Percentiles rank a stretch among this genome's conserved stretches.
These are phyloP conservation scores for Prunus fruticosa DNA, from an alignment of 306 rosid genomes.

Conservation along the genomic window DNA sequence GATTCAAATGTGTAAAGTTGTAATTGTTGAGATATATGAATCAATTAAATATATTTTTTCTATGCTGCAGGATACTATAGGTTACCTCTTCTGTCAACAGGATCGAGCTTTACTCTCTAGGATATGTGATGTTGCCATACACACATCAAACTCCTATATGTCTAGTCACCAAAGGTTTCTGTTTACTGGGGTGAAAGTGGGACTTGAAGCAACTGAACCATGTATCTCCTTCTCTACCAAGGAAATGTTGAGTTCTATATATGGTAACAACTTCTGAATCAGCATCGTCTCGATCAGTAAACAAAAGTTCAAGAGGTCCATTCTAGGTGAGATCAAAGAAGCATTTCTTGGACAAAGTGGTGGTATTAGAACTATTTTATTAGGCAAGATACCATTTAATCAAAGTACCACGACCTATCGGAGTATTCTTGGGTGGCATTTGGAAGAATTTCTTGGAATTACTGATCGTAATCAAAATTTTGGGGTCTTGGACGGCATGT, in stretches of 20 bases:
- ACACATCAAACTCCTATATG: conserved; percentile 26
- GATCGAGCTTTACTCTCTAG: conserved; percentile 71
- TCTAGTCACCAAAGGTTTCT: conserved; percentile 29
- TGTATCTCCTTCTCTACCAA: not conserved
- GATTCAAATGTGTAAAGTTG: not conserved
- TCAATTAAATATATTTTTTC: too few relatives aligned
- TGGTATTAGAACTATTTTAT: not conserved
- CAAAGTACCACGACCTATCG: not conserved
- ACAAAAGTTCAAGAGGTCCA: not conserved
- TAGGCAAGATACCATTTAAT: not conserved
- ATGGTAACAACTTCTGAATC: not conserved
- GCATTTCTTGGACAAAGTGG: not conserved
- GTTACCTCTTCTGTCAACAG: conserved; percentile 70
- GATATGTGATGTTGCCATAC: conserved; percentile 58
- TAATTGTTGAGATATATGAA: not conserved
- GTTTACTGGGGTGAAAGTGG: conserved; percentile 32
- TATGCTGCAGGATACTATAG: conserved; percentile 42
- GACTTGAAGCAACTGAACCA: conserved; percentile 27
- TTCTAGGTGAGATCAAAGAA: not conserved
- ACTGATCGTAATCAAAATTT: conserved; percentile 3
- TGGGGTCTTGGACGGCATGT: not conserved
- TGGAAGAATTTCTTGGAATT: conserved; percentile 4
- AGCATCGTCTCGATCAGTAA: not conserved
- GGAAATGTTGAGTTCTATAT: not conserved
- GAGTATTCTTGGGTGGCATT: not conserved